phyloP scores from a whole-genome alignment of 768 basidiomycete species.

The Cystoderma amianthinum region DNA sequence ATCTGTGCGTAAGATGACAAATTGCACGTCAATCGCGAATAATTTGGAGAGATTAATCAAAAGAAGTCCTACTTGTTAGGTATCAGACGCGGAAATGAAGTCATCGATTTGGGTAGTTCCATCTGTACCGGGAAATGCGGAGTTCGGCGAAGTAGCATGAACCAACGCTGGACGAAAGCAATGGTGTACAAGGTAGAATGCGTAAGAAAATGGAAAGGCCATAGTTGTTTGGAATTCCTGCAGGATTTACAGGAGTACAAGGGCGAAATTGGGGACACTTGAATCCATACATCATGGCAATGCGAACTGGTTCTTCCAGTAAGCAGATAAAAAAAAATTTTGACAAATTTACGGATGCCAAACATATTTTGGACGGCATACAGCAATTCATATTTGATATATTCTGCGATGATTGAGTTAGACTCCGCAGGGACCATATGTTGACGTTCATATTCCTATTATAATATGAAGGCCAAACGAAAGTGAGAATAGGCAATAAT shows the following conservation, averaged over 20 bases:
- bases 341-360: slow-evolving; percentile 27
- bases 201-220: slow-evolving; percentile 21
- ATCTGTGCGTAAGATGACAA: slow-evolving; percentile 17
- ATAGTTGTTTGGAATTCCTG: slow-evolving; percentile 31
- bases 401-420: slow-evolving; percentile 30
- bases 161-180: slow-evolving; percentile 25
- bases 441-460: slow-evolving; percentile 31
- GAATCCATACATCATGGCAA: slow-evolving; percentile 44
- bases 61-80: slow-evolving; percentile 21
- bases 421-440: slow-evolving; percentile 33
- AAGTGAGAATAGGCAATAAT: background rate
- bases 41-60: too few relatives aligned
- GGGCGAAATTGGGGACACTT: too few relatives aligned
- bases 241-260: too few relatives aligned
- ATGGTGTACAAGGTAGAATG: slow-evolving; percentile 12
- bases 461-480: background rate
- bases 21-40: background rate
- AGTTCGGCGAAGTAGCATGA: slow-evolving; percentile 28
- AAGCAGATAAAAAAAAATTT: slow-evolving; percentile 25
- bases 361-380: slow-evolving; percentile 26
- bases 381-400: slow-evolving; percentile 34
- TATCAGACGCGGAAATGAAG: slow-evolving; percentile 21
- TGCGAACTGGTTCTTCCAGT: slow-evolving; percentile 34
- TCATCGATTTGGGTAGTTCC: slow-evolving; percentile 13
- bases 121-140: slow-evolving; percentile 13